Evolutionary conservation across 2,329 filamentous ascomycete genomes (phyloP), one percentile per base, ranked within the genome.

Genomic region (Xylariaceae sp.): DNA sequence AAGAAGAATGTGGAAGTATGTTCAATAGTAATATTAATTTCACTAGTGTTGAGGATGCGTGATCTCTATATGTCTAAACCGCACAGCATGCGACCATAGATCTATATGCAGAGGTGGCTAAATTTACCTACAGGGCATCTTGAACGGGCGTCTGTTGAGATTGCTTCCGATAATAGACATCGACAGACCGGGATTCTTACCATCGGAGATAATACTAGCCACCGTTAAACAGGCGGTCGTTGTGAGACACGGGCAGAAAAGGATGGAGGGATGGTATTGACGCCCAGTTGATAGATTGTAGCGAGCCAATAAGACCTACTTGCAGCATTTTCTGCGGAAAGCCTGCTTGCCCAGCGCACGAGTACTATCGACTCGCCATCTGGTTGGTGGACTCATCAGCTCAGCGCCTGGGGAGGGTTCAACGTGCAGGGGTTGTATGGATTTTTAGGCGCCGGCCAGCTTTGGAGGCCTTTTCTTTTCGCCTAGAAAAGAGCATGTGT

Each of bases 391-490:
- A 34, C 41, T 42, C 47, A 47, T 34, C 41, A 38, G 20, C 40
- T 20, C 42, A 37, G 47, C 52, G 49, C 55, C 53, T 50, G 50
- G 51, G 40, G 37, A 45, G 47, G 46, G 40, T 50, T 50, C 38
- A 40, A 29, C 39, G 35, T 48, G 38, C 37, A 45, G 40, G 41
- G 35, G 37, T 44, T 59, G 49, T 58, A 36, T 60, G 58, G 56
- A 21, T 35, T n/a, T 29, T 48, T 55, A 64, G 56, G 60, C 63
- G 63, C 63, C 60, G 63, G 57, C 63, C 63, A 50, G 25, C 47
- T 42, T 47, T 22, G 44, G 57, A 54, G 55, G 43, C 60, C 54
- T 17, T 41, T 36, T 37, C 10, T 12, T 32, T 32, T 32, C 27
- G n/a, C n/a, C n/a, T n/a, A n/a, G n/a, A n/a, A n/a, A n/a, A n/a